Base-by-base conservation (phyloP, 2,329 filamentous ascomycete genomes). In the Alternaria dauci region DNA sequence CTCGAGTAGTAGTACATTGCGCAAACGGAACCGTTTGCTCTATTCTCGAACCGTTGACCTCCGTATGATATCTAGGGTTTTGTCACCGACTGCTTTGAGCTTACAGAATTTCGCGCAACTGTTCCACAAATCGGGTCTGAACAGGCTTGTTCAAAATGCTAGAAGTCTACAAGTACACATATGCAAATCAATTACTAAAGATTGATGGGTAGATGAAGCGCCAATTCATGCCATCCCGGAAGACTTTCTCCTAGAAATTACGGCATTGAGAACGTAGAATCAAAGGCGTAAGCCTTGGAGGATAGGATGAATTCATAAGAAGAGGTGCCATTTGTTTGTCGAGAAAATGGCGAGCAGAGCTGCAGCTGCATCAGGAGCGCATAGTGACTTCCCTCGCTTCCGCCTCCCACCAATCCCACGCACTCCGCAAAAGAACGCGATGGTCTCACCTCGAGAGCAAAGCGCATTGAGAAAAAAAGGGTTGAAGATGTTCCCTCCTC, bases 401-500 rank as follows among this genome's bases (percentile, higher is more conserved):
- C 20, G 28, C 9, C 12, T 4, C 12, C 12, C 12, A n/a, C 14
- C 44, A 16, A 47, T 18, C n/a, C 28, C 18, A 12, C 38, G 5
- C 20, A 39, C 14, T n/a, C 34, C 6, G 14, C 34, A 36, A n/a
- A 38, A 18, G n/a, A 16, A 9, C 34, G 16, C 16, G 34, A 38
- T 9, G n/a, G 6, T 8, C 7, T 18, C 34, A 38, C 16, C 1
- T 38, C 16, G 0, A 8, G 5, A 18, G 18, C 11, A 41, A 23
- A 1, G 12, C 38, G 5, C 4, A 6, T 20, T 5, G 1, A 18
- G n/a, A 12, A 41, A 54, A 57, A 61, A 60, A 52, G 26, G 26
- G 34, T 52, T 26, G 55, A 62, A 52, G 50, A 46, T 54, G 26
- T 56, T 75, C 73, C 74, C 72, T 69, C 62, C 71, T 72, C 69